Conservation (phyloP, 2,329 filamentous ascomycete genomes). For the Colletotrichum lindemuthianum region DNA sequence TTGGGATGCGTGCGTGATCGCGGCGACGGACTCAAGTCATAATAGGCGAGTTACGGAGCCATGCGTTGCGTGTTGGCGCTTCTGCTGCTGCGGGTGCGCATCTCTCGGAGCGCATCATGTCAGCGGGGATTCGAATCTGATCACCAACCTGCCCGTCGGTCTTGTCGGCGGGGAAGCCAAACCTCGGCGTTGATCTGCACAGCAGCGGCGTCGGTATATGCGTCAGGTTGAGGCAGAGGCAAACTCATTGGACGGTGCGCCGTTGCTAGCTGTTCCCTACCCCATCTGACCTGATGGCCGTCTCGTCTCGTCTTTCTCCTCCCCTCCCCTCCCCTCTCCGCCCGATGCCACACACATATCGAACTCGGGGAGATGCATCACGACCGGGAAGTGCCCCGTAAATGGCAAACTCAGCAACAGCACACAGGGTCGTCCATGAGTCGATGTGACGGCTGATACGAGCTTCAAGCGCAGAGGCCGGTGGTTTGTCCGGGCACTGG, state of each 20-base stretch:
- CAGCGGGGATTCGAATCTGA: slow-evolving; percentile 3
- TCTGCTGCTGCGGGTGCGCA: slow-evolving; percentile 6
- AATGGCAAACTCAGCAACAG: slow-evolving; percentile 6
- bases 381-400: slow-evolving; percentile 4
- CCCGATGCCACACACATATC: slow-evolving; percentile 20
- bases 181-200: not conserved
- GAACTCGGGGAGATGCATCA: slow-evolving; percentile 10
- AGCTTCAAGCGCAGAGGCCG: slow-evolving; percentile 1
- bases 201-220: not conserved
- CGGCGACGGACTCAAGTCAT: slow-evolving; percentile 1
- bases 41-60: not conserved
- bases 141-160: not conserved
- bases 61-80: not conserved
- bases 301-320: slow-evolving; percentile 14
- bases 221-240: not conserved
- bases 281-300: slow-evolving; percentile 15
- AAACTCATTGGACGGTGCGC: not conserved
- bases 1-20: not conserved
- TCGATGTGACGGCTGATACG: slow-evolving; percentile 1
- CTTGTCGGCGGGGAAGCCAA: not conserved
- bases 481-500: not conserved
- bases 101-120: slow-evolving; percentile 20
- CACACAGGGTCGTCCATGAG: slow-evolving; percentile 12
- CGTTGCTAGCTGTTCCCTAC: not conserved
- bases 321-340: slow-evolving; percentile 23